Evolutionary conservation across 176 grass and related monocot genomes (phyloP).

Genomic region (maize (Zea mays)): DNA sequence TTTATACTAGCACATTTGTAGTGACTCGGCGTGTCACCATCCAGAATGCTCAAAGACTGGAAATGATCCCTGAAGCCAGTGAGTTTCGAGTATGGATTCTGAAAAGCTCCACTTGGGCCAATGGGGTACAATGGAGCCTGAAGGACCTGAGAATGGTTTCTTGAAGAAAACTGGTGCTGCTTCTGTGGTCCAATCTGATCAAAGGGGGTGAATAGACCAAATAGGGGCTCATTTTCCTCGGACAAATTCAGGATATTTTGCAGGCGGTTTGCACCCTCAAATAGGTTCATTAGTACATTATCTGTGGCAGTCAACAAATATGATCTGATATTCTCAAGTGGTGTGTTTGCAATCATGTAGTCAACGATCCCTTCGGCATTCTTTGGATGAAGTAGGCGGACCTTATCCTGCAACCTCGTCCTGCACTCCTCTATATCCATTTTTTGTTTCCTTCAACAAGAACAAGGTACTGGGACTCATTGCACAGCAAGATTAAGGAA

Average conservation of each 20-base stretch:
- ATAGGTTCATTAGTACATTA: no score
- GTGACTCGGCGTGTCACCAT: background rate
- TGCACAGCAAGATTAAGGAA: no score
- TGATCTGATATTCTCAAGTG: background rate
- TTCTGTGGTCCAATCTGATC: background rate
- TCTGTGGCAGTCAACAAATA: no score
- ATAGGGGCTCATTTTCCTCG: no score
- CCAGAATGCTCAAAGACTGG: background rate
- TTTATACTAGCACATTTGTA: background rate
- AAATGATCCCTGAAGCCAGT: background rate
- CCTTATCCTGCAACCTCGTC: conserved; percentile 21
- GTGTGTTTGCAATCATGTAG: conserved; percentile 16
- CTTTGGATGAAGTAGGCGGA: conserved; percentile 15
- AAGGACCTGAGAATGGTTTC: background rate
- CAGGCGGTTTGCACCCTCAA: no score
- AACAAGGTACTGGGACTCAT: no score
- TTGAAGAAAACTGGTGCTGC: background rate
- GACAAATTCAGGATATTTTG: no score
- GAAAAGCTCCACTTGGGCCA: background rate
- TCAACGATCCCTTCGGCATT: conserved; percentile 27
- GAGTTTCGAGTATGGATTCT: conserved; percentile 4
- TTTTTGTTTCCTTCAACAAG: conserved; percentile 22
- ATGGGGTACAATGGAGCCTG: background rate
- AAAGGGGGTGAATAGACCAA: no score
- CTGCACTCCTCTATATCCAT: conserved; percentile 40